Base-by-base conservation (phyloP, 2,329 filamentous ascomycete species). In the Sarocladium oryzae region DNA sequence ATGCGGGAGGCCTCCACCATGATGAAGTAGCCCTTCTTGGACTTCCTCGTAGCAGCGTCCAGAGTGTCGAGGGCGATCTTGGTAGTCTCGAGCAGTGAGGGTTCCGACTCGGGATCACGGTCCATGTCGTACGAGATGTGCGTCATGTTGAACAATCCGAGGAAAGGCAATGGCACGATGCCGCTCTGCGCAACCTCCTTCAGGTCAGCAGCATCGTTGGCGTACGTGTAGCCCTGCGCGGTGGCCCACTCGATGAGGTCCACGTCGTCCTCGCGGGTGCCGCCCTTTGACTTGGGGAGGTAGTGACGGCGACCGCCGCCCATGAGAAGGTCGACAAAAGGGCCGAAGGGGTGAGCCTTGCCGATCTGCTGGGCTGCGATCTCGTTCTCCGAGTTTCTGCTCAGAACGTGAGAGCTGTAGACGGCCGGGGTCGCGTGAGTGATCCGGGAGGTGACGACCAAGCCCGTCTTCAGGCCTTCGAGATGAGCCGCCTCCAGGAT, bases 1-100 rank as follows among this genome's bases (percentile, higher is more conserved):
- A 61, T 57, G 35, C 58, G 55, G 18, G 58, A 60, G 7, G 59
- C 59, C 51, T 60, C 59, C 18, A 60, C 54, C 58, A 60, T 60
- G 58, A 61, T 53, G 45, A 59, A 61, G 41, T 52, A 61, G 15
- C 58, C 59, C 40, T 53, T 53, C 18, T 51, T 21, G 8, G 49
- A 38, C 36, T 52, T 36, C 30, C 48, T 41, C 11, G 55, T 55
- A 10, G 55, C 55, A 3, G 46, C 50, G 20, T 55, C 52, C 8
- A 59, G 55, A 8, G 56, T 55, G n/a, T 53, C 50, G 32, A 60
- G 52, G 7, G 55, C 56, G 4, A 52, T 46, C 53, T 56, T 54
- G 37, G 53, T 53, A 36, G 53, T 57, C 45, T 58, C 55, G 30
- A 58, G 54, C 13, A 60, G 56, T 21, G 57, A 59, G 9, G 54